phyloP scores from a whole-genome alignment of 495 filamentous ascomycete genomes.

The Penicillium flavigenum region DNA sequence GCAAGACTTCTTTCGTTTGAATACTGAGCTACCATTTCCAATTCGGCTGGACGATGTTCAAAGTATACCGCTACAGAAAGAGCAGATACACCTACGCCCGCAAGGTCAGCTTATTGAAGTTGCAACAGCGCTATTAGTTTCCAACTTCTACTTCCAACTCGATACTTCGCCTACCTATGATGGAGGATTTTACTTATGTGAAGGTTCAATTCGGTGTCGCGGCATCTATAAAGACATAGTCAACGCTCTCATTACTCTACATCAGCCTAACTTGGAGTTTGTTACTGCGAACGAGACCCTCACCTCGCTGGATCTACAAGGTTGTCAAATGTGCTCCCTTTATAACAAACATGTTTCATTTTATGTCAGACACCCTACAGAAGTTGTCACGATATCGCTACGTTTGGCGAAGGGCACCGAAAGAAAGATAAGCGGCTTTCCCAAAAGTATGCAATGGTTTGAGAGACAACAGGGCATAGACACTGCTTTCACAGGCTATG shows the following conservation, averaged over 20 bases:
- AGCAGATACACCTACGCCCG: constrained; percentile 12
- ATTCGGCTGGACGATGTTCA: constrained; percentile 25
- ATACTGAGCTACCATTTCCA: constrained; percentile 19
- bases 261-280: not conserved
- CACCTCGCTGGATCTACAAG: constrained; percentile 8
- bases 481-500: not conserved
- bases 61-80: constrained; percentile 5
- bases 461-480: constrained; percentile 19
- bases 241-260: constrained; percentile 12
- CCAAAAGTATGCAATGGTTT: constrained; percentile 26
- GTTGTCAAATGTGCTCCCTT: constrained; percentile 17
- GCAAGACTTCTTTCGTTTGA: constrained; percentile 27
- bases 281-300: not conserved
- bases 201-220: constrained; percentile 22
- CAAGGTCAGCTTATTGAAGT: constrained; percentile 6
- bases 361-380: constrained; percentile 15
- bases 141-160: constrained; percentile 26
- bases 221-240: constrained; percentile 8
- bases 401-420: not conserved
- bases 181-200: constrained; percentile 15
- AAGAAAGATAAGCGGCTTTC: constrained; percentile 27
- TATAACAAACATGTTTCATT: constrained; percentile 20
- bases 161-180: constrained; percentile 11
- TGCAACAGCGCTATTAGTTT: constrained; percentile 18
- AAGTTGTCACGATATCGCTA: constrained; percentile 20